Base-by-base conservation (phyloP, 2,329 filamentous ascomycete species). In the Coleophoma eucalyptorum region DNA sequence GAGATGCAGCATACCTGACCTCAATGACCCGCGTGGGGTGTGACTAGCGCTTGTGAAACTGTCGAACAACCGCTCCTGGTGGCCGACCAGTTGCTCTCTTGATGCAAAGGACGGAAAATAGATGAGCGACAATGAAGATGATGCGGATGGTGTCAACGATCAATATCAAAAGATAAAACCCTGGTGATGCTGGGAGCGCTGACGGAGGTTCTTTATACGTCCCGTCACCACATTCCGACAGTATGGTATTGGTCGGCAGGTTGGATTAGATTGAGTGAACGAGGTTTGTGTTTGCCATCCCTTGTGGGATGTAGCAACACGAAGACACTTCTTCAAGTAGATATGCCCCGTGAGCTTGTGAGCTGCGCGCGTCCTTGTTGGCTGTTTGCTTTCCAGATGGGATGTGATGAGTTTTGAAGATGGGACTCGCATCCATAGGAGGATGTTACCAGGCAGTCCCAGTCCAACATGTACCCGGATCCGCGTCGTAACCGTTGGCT, bases 201-300 rank as follows among this genome's bases (percentile, higher is more conserved):
- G 26, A 8, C 8, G 31, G 18, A 16, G 54, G 55, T 59, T 53
- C 57, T 64, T 63, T 65, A 64, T 64, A 64, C 21, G 46, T 35
- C 21, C 53, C 51, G 58, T 64, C 55, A 58, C 57, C 61, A 60
- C 55, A 64, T 64, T 57, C 62, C 63, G 60, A 62, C 50, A 53
- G 43, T 54, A 51, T 51, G 61, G 63, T 61, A 26, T 42, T 42
- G 40, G 40, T 59, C 58, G 49, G 52, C 47, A 51, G 56, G 50
- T 54, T 56, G 53, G 58, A 48, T 57, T 61, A 62, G 52, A 60
- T 56, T 60, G 55, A 55, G 47, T 48, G 26, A 44, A 32, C 15
- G 20, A 12, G 42, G 42, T 57, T 54, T 53, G 59, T 63, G 58
- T 61, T 64, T 62, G 60, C 58, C 58, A 61, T 62, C 46, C 54